Evolutionary conservation across 2,329 filamentous ascomycete genomes (phyloP), one percentile per base, ranked within the genome.

Genomic region (Colletotrichum limetticola): DNA sequence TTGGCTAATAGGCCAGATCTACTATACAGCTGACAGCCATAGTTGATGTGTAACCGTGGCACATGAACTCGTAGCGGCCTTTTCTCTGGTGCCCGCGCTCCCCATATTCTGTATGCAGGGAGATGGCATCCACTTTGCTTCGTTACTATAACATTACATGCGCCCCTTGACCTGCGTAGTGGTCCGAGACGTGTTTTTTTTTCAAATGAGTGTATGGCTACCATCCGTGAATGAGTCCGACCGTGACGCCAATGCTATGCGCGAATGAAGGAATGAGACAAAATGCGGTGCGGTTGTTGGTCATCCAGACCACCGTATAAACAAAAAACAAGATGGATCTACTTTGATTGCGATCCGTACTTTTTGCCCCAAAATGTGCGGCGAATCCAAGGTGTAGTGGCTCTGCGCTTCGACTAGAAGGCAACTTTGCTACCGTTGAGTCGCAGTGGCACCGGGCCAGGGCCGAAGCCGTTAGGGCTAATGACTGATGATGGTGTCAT

Each of bases 341-440:
- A 55, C n/a, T 28, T 30, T 42, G 57, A 71, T 56, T 66, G 57
- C 11, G 49, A 64, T 28, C 58, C 30, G 19, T 63, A 32, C 28
- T 35, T 64, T 30, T 55, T 72, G 59, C 58, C 72, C 64, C 63
- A 64, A 35, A 72, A 68, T 52, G 64, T 69, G 59, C 69, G 59
- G 60, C 65, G 64, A 68, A 74, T 72, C 68, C 71, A 74, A 74
- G 71, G 68, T 30, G 60, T 63, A 32, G 60, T 63, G 26, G 68
- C 62, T 71, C 12, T 63, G 68, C 67, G 74, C 71, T 68, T 76
- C 75, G 71, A 75, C 76, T 78, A 85, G 74, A 84, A 81, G 66
- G 81, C 82, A 72, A 81, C 79, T 77, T 81, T 83, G 68, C 81
- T 77, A 46, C 83, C 83, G 52, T 85, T 84, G 30, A 84, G 76